Evolutionary conservation across 306 rosid genomes (phyloP).

Genomic region (Trichosanthes cucumerina): DNA sequence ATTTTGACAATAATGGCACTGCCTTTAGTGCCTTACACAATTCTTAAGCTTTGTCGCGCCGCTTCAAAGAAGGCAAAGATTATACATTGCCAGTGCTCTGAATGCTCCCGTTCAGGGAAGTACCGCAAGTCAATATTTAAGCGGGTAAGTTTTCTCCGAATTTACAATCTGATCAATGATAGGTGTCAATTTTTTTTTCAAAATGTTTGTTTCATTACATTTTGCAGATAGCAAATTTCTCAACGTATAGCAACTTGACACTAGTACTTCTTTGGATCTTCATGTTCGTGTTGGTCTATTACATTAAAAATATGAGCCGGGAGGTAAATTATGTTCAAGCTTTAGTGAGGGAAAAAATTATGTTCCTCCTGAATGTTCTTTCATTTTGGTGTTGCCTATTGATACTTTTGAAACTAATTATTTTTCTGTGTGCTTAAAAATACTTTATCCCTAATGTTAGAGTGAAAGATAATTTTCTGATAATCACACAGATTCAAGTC

Average conservation of each 20-base stretch:
- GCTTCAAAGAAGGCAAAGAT: slow-evolving; percentile 78
- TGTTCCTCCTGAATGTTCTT: not conserved
- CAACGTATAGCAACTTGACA: slow-evolving; percentile 70
- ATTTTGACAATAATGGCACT: slow-evolving; percentile 92
- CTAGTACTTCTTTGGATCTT: slow-evolving; percentile 71
- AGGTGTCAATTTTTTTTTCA: not conserved
- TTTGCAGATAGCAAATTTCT: slow-evolving; percentile 82
- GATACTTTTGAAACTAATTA: not conserved
- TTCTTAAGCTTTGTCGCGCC: slow-evolving; percentile 59
- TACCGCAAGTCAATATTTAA: slow-evolving; percentile 75
- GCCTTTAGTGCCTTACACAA: slow-evolving; percentile 85
- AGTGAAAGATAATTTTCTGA: not conserved
- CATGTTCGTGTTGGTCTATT: slow-evolving; percentile 76
- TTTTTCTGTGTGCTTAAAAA: not conserved
- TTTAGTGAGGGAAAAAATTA: not conserved
- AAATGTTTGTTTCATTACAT: not conserved
- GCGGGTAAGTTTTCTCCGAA: slow-evolving; percentile 36
- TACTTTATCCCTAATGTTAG: not conserved
- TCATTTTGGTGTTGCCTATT: not conserved
- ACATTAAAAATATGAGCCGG: slow-evolving; percentile 67
- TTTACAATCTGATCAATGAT: not conserved
- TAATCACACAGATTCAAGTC: slow-evolving; percentile 51
- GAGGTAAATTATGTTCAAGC: slow-evolving; percentile 49
- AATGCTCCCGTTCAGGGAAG: slow-evolving; percentile 76
- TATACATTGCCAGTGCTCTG: slow-evolving; percentile 84